phyloP scores from a whole-genome alignment of 257 asterid genomes.

The Agastache rugosa region DNA sequence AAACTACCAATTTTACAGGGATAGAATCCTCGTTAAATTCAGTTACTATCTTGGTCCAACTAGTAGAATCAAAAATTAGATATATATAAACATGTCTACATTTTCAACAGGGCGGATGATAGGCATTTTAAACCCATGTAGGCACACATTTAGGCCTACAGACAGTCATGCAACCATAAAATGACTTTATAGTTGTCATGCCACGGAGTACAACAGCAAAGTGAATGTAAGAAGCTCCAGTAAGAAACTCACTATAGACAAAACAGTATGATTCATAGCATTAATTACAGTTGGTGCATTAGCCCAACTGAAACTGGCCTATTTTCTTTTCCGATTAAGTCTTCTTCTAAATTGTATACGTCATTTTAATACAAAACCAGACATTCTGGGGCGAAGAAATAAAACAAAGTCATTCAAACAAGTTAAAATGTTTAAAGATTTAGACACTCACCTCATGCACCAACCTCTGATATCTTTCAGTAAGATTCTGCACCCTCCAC shows the following conservation, averaged over 20 bases:
- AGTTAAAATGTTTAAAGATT: constrained; percentile 21
- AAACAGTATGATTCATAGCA: constrained; percentile 2
- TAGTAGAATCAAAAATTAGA: constrained; percentile 11
- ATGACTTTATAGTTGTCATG: not conserved
- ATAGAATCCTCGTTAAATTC: not conserved
- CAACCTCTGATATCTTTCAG: constrained; percentile 61
- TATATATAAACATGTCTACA: not conserved
- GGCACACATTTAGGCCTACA: not conserved
- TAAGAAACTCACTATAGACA: not conserved
- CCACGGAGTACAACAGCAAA: not conserved
- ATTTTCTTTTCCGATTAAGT: not conserved
- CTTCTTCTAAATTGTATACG: constrained; percentile 1
- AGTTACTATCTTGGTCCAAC: not conserved
- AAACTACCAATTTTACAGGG: constrained; percentile 5
- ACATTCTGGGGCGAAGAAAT: constrained; percentile 13
- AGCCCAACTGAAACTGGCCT: constrained; percentile 20
- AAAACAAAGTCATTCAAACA: constrained; percentile 18
- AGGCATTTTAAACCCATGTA: not conserved
- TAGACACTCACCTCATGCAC: constrained; percentile 74
- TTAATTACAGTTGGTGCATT: constrained; percentile 27
- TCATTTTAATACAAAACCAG: constrained; percentile 6
- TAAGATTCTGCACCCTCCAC: constrained; percentile 80
- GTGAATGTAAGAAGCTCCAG: not conserved
- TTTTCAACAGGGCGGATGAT: too few relatives aligned
- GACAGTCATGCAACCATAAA: constrained; percentile 1